Percentiles rank a stretch among this genome's conserved stretches.
Conservation (phyloP, 139 green algal genomes). For the Zygnema circumcarinatum region DNA sequence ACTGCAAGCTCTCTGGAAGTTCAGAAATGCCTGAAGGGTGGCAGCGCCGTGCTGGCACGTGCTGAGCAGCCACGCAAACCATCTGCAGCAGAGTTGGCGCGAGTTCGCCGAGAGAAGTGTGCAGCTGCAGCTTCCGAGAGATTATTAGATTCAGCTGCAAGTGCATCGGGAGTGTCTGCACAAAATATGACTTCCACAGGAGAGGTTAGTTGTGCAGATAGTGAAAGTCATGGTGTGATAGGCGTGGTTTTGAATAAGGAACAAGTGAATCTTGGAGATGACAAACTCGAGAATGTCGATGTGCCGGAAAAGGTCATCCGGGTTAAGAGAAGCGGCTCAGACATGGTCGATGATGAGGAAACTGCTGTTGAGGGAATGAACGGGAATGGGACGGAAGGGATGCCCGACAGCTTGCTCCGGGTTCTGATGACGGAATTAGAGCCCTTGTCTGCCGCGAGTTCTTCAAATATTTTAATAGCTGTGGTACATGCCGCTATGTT, state of each 20-base stretch:
- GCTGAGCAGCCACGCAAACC: neutral
- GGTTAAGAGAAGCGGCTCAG: neutral
- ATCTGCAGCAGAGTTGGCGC: conserved; percentile 9
- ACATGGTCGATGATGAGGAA: neutral
- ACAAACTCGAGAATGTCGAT: neutral
- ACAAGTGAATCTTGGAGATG: neutral
- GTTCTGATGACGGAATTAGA: neutral
- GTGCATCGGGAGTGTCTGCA: neutral
- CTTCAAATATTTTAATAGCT: neutral
- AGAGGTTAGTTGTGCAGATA: too few species aligned
- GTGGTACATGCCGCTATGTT: conserved; percentile 20
- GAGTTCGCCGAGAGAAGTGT: neutral
- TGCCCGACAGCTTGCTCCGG: neutral
- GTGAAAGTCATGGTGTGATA: too few species aligned
- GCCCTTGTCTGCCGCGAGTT: neutral
- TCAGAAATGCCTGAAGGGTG: neutral
- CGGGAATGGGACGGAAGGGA: neutral
- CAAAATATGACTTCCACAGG: neutral
- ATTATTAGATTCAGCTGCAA: neutral
- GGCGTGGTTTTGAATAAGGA: too few species aligned
- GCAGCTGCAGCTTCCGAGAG: conserved; percentile 2
- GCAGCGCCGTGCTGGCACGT: neutral
- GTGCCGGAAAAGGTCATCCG: neutral
- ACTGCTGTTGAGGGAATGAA: neutral
- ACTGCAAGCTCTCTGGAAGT: neutral